Evolutionary conservation across 2,329 filamentous ascomycete species (phyloP), one percentile per base, ranked within the genome.

Genomic region (Beauveria sp.): DNA sequence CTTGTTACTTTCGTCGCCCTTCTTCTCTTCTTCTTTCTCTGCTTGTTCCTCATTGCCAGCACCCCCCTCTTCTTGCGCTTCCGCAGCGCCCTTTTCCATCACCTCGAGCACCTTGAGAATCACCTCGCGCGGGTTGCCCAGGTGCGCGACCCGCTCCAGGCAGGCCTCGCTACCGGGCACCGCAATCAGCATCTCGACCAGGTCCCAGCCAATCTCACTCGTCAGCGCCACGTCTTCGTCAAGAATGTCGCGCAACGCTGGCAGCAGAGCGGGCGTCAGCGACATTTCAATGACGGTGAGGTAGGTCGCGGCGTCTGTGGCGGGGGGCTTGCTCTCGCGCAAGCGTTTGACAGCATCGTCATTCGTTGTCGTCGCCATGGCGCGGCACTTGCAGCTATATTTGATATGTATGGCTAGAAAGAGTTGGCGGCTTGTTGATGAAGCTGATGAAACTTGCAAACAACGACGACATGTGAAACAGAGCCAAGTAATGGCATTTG

Each of bases 71-170:
- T 26, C 47, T 24, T 46, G 40, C 3, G 30, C 49, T 51, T 75
- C 75, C 9, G 75, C 73, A n/a, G 78, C 75, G 43, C 74, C 72
- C 52, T 83, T 80, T 57, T 88, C 84, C 63, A 95, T 77, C 16
- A 85, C 83, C 71, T 93, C 89, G 28, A 90, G 86, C 34, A 91
- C 85, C 71, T 93, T 93, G 67, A 95, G 78, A 63, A 93, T 88
- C 51, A 92, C 88, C 73, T 95, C 90, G 56, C 90, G 80, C 1
- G 90, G 90, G 70, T 93, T 95, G 56, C 90, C 90, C 45, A 91
- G 79, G 26, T 86, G 83, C 38, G 90, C 90, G 58, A 93, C 86
- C 34, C 87, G 89, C 70, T 88, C 83, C 18, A 93, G 78, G 70
- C 90, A 92, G 52, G 80, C 74, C 66, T 89, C 86, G n/a, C 86